phyloP scores from a whole-genome alignment of 768 basidiomycete species.

The Boletus eberwhitei region DNA sequence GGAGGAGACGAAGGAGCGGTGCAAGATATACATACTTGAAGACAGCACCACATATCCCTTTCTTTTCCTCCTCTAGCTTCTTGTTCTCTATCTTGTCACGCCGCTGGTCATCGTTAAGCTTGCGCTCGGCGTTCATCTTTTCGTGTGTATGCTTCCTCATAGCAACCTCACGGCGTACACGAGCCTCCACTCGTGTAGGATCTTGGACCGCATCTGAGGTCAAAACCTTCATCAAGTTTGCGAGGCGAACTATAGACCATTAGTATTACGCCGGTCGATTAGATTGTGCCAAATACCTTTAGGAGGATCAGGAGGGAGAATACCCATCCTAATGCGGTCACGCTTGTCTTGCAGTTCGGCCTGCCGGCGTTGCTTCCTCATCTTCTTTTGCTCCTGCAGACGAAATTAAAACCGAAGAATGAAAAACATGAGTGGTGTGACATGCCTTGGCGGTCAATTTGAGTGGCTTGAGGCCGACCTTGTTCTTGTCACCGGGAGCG shows the following conservation, averaged over 20 bases:
- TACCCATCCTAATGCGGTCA: slow-evolving; percentile 93
- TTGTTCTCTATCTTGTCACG: slow-evolving; percentile 84
- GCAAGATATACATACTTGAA: slow-evolving; percentile 72
- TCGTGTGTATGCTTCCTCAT: slow-evolving; percentile 87
- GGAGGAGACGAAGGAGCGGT: background rate
- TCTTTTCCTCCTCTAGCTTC: slow-evolving; percentile 85
- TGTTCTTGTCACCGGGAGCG: slow-evolving; percentile 82
- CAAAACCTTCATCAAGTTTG: slow-evolving; percentile 96
- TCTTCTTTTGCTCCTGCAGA: slow-evolving; percentile 87
- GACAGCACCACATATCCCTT: slow-evolving; percentile 75
- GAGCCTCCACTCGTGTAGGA: slow-evolving; percentile 95
- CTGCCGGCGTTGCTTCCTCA: slow-evolving; percentile 84
- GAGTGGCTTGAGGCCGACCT: slow-evolving; percentile 73
- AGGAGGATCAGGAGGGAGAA: slow-evolving; percentile 90
- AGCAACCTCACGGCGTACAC: slow-evolving; percentile 89
- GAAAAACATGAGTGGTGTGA: background rate
- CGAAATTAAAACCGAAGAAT: background rate
- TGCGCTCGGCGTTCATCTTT: slow-evolving; percentile 89
- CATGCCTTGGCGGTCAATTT: slow-evolving; percentile 87
- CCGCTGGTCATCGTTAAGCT: slow-evolving; percentile 87
- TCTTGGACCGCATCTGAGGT: slow-evolving; percentile 97
- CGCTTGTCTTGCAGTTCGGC: slow-evolving; percentile 92
- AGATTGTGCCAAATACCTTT: slow-evolving; percentile 59
- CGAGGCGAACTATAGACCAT: slow-evolving; percentile 66
- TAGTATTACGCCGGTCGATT: background rate